Base-by-base conservation (phyloP, 2,329 filamentous ascomycete genomes). In the Sporothrix dimorphospora region DNA sequence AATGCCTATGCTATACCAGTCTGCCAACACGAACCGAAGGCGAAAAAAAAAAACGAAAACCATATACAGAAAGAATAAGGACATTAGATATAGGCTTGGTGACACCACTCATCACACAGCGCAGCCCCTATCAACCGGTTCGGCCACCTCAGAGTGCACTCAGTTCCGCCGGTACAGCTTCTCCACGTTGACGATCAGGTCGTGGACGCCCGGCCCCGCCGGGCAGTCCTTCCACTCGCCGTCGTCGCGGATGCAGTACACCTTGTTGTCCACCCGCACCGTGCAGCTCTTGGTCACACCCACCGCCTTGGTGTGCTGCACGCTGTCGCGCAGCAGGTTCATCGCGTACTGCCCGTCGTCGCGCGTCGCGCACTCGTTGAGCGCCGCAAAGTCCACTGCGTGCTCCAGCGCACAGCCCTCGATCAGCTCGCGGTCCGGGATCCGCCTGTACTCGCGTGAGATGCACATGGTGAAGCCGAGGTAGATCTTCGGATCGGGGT, bases 401-500 rank as follows among this genome's bases (percentile, higher is more conserved):
- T 97, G 93, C 82, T 98, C 94, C 68, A 97, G 85, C 3, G 96
- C 94, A 80, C 96, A 99, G 79, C 94, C 90, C 79, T 97, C 88
- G 53, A 98, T 87, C 21, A 98, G 86, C n/a, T 86, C 85, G 68
- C 91, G 88, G 45, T 92, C 85, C 1, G 96, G 95, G 45, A 99
- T 97, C 8, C 90, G 81, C 27, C 85, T 71, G 81, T 94, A 99
- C 74, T 94, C 88, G 74, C 86, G 87, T 27, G 91, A 90, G 72
- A 99, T 83, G 83, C 96, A 99, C 87, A 97, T 96, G 72, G 94
- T 91, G 82, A 98, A 99, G 74, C 95, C 95, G 27, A 99, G 89
- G 77, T 92, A 94, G 75, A 91, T 92, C 82, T 97, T 96, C 42
- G 93, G 92, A 75, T 94, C 90, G 40, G 93, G 92, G 78, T 96